phyloP scores from a whole-genome alignment of 106 monocot genomes.

The Phalaenopsis equestris region DNA sequence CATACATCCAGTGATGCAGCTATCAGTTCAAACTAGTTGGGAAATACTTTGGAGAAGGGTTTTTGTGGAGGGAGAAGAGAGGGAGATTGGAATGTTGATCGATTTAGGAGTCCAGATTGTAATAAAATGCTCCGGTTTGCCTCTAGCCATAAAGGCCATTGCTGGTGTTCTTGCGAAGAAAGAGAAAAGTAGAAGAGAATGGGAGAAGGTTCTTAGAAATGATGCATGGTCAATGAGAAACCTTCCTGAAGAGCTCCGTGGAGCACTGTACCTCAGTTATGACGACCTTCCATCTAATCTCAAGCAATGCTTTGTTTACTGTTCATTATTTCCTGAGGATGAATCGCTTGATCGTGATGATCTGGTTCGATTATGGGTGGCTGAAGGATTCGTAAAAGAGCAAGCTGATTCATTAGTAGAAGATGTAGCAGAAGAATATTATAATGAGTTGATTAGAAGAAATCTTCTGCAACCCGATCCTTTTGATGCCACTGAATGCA shows the following conservation, averaged over 20 bases:
- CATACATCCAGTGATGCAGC: constrained; percentile 20
- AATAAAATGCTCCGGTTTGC: constrained; percentile 32
- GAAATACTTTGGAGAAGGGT: constrained; percentile 17
- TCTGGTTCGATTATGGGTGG: constrained; percentile 13
- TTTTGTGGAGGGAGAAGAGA: constrained; percentile 7
- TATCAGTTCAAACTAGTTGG: constrained; percentile 17
- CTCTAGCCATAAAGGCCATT: constrained; percentile 41
- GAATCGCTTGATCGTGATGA: not conserved
- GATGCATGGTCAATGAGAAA: constrained; percentile 25
- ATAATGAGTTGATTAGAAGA: constrained; percentile 17
- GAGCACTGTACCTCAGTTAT: constrained; percentile 32
- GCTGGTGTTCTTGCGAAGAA: constrained; percentile 25
- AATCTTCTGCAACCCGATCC: constrained; percentile 19
- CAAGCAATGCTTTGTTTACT: constrained; percentile 31
- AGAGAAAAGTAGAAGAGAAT: constrained; percentile 10
- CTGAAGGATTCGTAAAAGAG: constrained; percentile 20
- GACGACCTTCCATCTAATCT: constrained; percentile 28
- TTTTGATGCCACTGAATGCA: not conserved
- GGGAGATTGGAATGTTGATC: not conserved
- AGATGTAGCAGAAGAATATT: constrained; percentile 33
- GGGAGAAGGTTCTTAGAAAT: constrained; percentile 23
- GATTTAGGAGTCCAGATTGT: constrained; percentile 22
- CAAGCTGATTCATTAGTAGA: constrained; percentile 7
- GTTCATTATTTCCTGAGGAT: constrained; percentile 16
- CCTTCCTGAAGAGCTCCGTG: constrained; percentile 8